These are phyloP conservation scores for Sordaria brevicollis DNA, from an alignment of 495 filamentous ascomycete species.

Conservation along the genomic window DNA sequence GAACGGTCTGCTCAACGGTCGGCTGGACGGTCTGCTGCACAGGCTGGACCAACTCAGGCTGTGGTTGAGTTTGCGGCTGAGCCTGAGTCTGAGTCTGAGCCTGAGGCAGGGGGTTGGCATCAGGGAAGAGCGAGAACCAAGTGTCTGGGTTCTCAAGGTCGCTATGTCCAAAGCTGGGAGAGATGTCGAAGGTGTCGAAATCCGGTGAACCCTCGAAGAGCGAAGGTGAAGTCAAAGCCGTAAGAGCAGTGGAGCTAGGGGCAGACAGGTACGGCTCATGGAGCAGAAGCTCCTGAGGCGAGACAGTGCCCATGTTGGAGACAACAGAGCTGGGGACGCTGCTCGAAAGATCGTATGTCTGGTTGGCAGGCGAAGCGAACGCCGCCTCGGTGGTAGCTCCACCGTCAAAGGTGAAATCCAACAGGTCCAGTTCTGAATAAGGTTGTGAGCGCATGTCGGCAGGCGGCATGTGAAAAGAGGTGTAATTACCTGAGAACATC, in stretches of 20 bases:
- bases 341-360: conserved; percentile 32
- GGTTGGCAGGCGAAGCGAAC: conserved; percentile 43
- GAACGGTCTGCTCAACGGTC: conserved; percentile 1
- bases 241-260: conserved; percentile 74
- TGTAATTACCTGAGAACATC: conserved; percentile 33
- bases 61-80: background rate
- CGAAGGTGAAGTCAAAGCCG: conserved; percentile 74
- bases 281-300: conserved; percentile 72
- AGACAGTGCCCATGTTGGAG: conserved; percentile 59
- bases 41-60: background rate
- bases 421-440: conserved; percentile 37
- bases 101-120: conserved; percentile 18
- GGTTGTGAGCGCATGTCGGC: conserved; percentile 26
- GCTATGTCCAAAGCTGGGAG: conserved; percentile 51
- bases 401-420: conserved; percentile 43
- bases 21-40: background rate
- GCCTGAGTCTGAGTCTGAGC: background rate
- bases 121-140: conserved; percentile 65
- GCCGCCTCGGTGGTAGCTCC: conserved; percentile 32
- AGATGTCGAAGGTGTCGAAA: conserved; percentile 61
- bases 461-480: background rate
- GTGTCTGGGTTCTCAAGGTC: conserved; percentile 35
- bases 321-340: conserved; percentile 31
- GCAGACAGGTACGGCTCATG: conserved; percentile 56
- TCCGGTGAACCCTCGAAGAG: conserved; percentile 66